These are phyloP conservation scores for Smittium culicis DNA, from an alignment of 371 early-diverging fungal genomes.

Conservation along the genomic window DNA sequence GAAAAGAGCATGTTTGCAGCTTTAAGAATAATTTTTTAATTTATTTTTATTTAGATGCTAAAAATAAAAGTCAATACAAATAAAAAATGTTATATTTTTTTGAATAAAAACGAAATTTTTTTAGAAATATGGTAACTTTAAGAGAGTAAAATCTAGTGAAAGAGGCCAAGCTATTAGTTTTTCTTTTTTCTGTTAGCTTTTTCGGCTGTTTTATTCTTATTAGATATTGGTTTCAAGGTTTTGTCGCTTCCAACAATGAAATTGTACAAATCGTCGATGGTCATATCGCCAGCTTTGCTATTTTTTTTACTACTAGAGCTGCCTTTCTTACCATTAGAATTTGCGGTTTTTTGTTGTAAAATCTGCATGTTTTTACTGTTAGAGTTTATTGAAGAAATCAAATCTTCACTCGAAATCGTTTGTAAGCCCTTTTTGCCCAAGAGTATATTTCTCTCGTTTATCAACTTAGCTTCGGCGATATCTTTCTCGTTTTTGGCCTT, in stretches of 20 bases:
- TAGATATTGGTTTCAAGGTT: neutral
- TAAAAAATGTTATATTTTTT: too few relatives aligned
- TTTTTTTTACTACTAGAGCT: neutral
- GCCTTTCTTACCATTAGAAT: neutral
- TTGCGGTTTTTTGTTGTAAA: neutral
- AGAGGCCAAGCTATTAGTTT: too few relatives aligned
- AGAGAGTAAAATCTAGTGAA: too few relatives aligned
- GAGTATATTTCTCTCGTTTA: neutral
- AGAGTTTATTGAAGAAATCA: neutral
- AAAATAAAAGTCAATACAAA: too few relatives aligned
- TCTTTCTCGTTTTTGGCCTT: conserved; percentile 30
- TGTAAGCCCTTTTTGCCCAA: neutral
- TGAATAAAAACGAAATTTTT: too few relatives aligned
- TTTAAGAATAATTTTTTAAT: too few relatives aligned
- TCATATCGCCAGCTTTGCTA: neutral
- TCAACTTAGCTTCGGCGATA: neutral
- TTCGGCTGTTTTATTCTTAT: neutral
- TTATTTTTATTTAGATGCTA: too few relatives aligned
- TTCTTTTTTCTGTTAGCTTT: neutral
- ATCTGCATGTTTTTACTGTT: neutral
- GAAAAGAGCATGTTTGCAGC: too few relatives aligned
- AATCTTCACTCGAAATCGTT: neutral
- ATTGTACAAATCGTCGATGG: conserved; percentile 9
- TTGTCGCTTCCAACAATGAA: conserved; percentile 5
- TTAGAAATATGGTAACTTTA: too few relatives aligned